Base-by-base conservation (phyloP, 495 filamentous ascomycete genomes). In the Penicillium paradoxum region DNA sequence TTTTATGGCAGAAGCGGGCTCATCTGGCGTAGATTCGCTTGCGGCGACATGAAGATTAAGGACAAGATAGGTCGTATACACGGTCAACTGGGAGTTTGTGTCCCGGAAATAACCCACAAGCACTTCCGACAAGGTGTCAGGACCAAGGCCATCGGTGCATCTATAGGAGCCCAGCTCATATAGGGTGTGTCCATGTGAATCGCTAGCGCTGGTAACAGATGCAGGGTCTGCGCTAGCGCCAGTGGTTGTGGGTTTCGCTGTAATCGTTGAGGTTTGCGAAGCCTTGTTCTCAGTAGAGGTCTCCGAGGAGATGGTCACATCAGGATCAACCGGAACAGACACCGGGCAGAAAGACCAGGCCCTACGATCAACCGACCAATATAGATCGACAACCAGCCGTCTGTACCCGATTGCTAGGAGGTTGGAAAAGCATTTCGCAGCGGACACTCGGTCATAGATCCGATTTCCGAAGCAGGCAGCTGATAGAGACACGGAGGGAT, bases 271-370 rank as follows among this genome's bases (percentile, higher is more conserved):
- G 11, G 60, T 55, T 6, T 50, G 33, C 9, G 51, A 60, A n/a
- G 55, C 40, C 7, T 29, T 40, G 36, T 47, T 53, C n/a, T 58
- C 49, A 4, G 56, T 58, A 17, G 62, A 59, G 3, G 59, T 64
- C 27, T 53, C 51, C 15, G 60, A 41, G 4, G 62, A 66, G 14
- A 64, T 53, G n/a, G 48, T 57, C 39, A 68, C 58, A 11, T 58
- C 56, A 34, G 59, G 57, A 29, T 52, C 48, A 10, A 57, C 30
- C 29, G 74, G 65, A 41, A 75, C 55, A 1, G 64, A 55, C 8
- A 78, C 79, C 0, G 84, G 84, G 56, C 84, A 87, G 25, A 87
- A 76, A 21, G 68, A 78, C 81, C 82, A 86, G 25, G 67, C 49
- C 19, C 66, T 67, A 27, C 72, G 68, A 24, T 62, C 67, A 15